A percentile compares a stretch with the other conserved stretches of the same genome.
Conservation (phyloP, 345 rosid species). For the Gossypium thurberi region DNA sequence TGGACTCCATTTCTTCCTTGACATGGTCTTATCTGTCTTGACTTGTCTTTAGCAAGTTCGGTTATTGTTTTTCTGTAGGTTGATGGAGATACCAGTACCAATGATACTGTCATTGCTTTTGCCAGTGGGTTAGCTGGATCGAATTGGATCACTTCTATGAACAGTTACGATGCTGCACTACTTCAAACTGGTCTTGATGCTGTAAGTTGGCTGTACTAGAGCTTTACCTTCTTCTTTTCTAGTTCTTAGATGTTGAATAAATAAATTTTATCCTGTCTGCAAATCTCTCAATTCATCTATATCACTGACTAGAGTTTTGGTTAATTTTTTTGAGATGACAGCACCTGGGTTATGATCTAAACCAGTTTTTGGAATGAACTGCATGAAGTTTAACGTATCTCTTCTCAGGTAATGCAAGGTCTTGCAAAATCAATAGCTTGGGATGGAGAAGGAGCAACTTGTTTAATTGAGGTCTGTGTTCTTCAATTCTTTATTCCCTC, state of each 20-base stretch:
- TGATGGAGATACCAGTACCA: slow-evolving; percentile 95
- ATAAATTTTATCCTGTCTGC: neutral
- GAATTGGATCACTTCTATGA: slow-evolving; percentile 51
- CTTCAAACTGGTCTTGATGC: slow-evolving; percentile 94
- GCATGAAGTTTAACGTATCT: neutral
- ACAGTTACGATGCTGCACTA: slow-evolving; percentile 54
- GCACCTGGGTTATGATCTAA: neutral
- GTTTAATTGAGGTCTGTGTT: slow-evolving; percentile 75
- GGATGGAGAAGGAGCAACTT: slow-evolving; percentile 99
- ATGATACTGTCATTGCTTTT: slow-evolving; percentile 74
- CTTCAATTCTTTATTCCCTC: neutral
- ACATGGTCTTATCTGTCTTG: neutral
- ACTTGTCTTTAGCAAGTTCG: slow-evolving; percentile 7
- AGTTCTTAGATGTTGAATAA: neutral
- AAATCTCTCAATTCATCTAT: neutral
- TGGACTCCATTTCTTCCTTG: neutral
- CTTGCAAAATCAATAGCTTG: slow-evolving; percentile 97
- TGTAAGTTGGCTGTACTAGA: slow-evolving; percentile 34
- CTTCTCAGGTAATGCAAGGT: slow-evolving; percentile 88
- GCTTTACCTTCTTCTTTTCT: neutral
- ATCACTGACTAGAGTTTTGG: neutral
- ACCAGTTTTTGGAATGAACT: neutral
- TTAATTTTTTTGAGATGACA: neutral
- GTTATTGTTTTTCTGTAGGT: slow-evolving; percentile 43
- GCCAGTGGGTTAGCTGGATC: slow-evolving; percentile 88